These are phyloP conservation scores for Saururus chinensis DNA, from an alignment of 164 flowering plant genomes.

Conservation along the genomic window DNA sequence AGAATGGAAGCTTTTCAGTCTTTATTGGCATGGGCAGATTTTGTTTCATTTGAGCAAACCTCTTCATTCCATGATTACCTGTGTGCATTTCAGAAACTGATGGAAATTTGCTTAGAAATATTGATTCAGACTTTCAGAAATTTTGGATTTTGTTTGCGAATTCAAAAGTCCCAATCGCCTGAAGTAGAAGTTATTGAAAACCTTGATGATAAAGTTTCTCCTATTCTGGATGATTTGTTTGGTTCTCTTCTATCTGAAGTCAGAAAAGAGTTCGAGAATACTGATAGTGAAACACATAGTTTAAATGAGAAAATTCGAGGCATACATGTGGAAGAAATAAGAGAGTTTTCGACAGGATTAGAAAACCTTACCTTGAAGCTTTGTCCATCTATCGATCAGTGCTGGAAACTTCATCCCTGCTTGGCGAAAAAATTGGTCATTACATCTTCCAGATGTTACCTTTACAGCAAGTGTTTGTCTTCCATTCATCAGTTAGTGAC, in stretches of 20 bases:
- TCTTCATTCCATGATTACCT: constrained; percentile 57
- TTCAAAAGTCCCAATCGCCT: constrained; percentile 19
- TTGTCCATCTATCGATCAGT: constrained; percentile 45
- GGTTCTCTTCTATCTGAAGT: constrained; percentile 3
- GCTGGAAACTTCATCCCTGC: constrained; percentile 71
- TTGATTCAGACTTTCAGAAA: constrained; percentile 27
- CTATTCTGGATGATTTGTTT: constrained; percentile 26
- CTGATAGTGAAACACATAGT: constrained; percentile 10
- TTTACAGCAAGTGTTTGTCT: constrained; percentile 49
- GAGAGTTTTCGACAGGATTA: constrained; percentile 30
- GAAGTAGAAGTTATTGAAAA: constrained; percentile 10
- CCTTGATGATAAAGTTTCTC: constrained; percentile 9
- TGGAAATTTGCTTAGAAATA: constrained; percentile 44
- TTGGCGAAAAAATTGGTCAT: constrained; percentile 47
- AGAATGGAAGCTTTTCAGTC: constrained; percentile 44
- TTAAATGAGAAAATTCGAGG: constrained; percentile 2
- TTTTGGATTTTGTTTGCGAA: constrained; percentile 28
- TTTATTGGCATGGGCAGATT: constrained; percentile 49
- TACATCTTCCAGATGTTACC: constrained; percentile 40
- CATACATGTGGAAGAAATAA: constrained; percentile 36
- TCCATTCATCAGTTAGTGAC: constrained; percentile 22
- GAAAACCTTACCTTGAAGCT: constrained; percentile 46
- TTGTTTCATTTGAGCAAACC: constrained; percentile 47
- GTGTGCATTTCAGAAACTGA: constrained; percentile 54
- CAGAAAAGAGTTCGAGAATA: constrained; percentile 18